Conservation (phyloP, 306 rosid genomes). For the Vicia faba region DNA sequence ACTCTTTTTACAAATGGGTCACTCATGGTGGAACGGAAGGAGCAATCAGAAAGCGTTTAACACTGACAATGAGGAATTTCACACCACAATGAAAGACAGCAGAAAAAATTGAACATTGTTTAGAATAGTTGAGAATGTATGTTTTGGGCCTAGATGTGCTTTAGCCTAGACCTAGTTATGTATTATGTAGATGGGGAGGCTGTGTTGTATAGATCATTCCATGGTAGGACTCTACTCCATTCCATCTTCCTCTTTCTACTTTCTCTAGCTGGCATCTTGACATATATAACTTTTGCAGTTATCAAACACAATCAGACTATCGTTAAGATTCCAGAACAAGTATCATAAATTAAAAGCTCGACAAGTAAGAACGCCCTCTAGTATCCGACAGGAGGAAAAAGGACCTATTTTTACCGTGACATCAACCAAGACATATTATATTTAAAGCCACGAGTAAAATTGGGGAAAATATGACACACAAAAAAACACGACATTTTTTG, state of each 20-base stretch:
- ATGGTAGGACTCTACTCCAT: neutral
- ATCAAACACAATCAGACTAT: slow-evolving; percentile 4
- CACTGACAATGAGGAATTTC: neutral
- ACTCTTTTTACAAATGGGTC: too few relatives aligned
- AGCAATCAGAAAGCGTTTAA: slow-evolving; percentile 8
- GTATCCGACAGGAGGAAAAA: neutral
- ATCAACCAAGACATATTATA: slow-evolving; percentile 19
- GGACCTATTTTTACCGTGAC: slow-evolving; percentile 1
- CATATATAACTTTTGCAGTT: slow-evolving; percentile 20
- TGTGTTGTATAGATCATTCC: neutral
- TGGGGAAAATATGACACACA: neutral
- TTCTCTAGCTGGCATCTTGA: neutral
- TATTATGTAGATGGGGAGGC: neutral
- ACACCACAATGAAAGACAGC: neutral
- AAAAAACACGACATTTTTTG: neutral
- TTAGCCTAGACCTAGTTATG: neutral
- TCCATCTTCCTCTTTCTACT: slow-evolving; percentile 14
- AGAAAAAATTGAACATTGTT: slow-evolving; percentile 15
- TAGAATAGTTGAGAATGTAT: slow-evolving; percentile 12
- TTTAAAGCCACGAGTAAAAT: neutral
- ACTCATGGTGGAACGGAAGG: too few relatives aligned
- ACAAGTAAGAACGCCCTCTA: slow-evolving; percentile 17
- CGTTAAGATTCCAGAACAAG: neutral
- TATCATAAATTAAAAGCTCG: slow-evolving; percentile 28
- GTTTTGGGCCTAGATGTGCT: slow-evolving; percentile 4